Base-by-base conservation (phyloP, 208 protist species). In the Crithidia fasciculata region DNA sequence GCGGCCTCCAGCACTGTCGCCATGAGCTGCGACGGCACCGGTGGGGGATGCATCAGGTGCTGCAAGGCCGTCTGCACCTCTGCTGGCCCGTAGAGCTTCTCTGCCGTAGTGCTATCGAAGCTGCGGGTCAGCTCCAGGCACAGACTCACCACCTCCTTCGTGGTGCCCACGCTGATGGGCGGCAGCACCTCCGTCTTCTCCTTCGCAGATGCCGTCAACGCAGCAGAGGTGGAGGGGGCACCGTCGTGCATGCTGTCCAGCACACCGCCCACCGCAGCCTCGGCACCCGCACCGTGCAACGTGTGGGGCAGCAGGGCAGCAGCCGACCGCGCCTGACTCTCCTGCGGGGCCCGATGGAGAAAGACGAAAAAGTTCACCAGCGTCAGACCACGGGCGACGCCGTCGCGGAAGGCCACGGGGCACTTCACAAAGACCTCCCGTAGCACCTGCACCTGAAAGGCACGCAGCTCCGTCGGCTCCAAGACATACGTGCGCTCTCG, bases 1-100 rank as follows among this genome's bases (percentile, higher is more conserved):
- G 74, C 76, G 0, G 85, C 84, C 18, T 87, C 64, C 49, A 92
- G 77, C n/a, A 91, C 75, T 7, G 90, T 95, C 18, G 79, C 79
- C 86, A 95, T 92, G 41, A 95, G 78, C 75, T 95, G 90, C 56
- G 88, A 89, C 13, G 90, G 90, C 39, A 93, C 68, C 39, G 77
- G 80, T n/a, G 66, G 70, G 2, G 66, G 63, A 18, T 88, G 72
- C 82, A 95, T 84, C 62, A 93, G 71, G 28, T 76, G 65, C 56
- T 72, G 72, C 57, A 92, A 43, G 13, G 85, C 84, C 47, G 65
- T 69, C 71, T 89, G 80, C 58, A 94, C 83, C 69, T 91, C 87
- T 16, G 71, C 74, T 0, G 83, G 80, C 3, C 83, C 83, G 75
- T 89, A 94, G 19, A 92, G 60, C 44, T 72, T 72, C 66, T 88